Percentiles rank a stretch among this genome's conserved stretches.
phyloP scores from a whole-genome alignment of 768 basidiomycete genomes.

The Pleurotus sapidus region DNA sequence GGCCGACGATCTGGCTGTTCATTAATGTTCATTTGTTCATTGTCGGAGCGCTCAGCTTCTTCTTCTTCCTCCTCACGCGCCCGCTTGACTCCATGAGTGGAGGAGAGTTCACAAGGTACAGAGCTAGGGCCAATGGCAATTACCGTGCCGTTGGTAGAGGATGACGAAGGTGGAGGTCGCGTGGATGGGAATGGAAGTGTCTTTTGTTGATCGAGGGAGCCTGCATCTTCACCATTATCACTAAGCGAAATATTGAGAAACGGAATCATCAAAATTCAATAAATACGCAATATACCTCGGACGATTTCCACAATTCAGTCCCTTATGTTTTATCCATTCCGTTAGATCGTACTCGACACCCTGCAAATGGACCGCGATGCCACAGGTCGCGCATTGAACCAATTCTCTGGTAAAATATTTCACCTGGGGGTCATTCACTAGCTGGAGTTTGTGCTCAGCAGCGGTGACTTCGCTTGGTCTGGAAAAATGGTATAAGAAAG shows the following conservation, averaged over 20 bases:
- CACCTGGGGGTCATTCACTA: constrained; percentile 66
- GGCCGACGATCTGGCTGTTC: constrained; percentile 39
- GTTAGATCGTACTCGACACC: constrained; percentile 58
- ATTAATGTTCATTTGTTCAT: no score
- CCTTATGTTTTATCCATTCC: constrained; percentile 65
- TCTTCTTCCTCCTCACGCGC: constrained; percentile 35
- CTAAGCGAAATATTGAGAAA: neutral
- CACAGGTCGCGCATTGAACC: constrained; percentile 55
- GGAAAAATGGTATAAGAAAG: neutral
- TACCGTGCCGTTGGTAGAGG: constrained; percentile 36
- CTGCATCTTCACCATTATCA: constrained; percentile 1
- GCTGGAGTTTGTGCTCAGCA: constrained; percentile 55
- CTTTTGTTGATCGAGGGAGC: constrained; percentile 1
- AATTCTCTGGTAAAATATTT: constrained; percentile 40
- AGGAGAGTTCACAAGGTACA: constrained; percentile 10
- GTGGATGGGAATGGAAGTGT: constrained; percentile 12
- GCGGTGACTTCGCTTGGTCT: constrained; percentile 61
- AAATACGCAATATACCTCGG: constrained; percentile 16
- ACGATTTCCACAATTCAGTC: constrained; percentile 28
- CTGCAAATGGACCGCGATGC: constrained; percentile 35
- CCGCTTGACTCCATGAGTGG: constrained; percentile 42
- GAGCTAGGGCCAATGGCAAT: constrained; percentile 23
- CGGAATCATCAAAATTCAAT: neutral
- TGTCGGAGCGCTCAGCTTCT: constrained; percentile 20
- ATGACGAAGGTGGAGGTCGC: constrained; percentile 29